These are phyloP conservation scores for Cryomyces minteri DNA, from an alignment of 495 filamentous ascomycete genomes.

Conservation along the genomic window DNA sequence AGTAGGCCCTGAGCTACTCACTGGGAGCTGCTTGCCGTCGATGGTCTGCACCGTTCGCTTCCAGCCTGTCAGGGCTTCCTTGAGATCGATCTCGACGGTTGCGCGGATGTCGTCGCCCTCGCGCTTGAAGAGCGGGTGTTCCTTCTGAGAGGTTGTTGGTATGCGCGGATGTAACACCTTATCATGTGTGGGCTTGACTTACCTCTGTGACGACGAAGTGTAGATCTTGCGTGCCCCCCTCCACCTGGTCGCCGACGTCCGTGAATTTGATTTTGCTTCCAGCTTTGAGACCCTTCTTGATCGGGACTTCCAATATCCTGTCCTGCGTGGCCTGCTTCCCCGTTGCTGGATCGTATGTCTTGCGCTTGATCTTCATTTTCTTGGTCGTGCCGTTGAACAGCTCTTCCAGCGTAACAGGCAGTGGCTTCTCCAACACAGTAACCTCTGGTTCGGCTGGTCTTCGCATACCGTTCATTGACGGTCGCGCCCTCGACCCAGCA, in stretches of 20 bases:
- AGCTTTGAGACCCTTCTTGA: conserved; percentile 87
- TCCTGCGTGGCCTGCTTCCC: conserved; percentile 76
- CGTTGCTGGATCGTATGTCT: conserved; percentile 63
- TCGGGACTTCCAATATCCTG: conserved; percentile 76
- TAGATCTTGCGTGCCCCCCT: conserved; percentile 91
- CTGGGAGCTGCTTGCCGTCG: conserved; percentile 63
- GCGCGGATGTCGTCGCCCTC: conserved; percentile 71
- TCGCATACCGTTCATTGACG: conserved; percentile 13
- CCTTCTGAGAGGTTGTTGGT: conserved; percentile 37
- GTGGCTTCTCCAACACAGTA: conserved; percentile 69
- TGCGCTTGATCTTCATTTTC: conserved; percentile 95
- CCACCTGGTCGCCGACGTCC: conserved; percentile 89
- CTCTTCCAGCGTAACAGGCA: conserved; percentile 73
- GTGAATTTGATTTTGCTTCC: conserved; percentile 96
- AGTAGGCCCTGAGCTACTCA: conserved; percentile 67
- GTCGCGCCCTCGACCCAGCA: neutral
- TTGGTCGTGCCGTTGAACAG: conserved; percentile 70
- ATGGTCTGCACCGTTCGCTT: conserved; percentile 79
- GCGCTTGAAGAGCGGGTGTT: conserved; percentile 62
- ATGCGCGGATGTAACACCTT: too few relatives aligned
- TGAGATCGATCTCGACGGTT: conserved; percentile 65
- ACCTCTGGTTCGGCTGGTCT: conserved; percentile 47
- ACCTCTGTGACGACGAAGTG: conserved; percentile 92
- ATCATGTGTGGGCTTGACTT: conserved; percentile 17
- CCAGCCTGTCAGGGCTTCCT: conserved; percentile 96